phyloP scores from a whole-genome alignment of 352 stramenopile species.

The Globisporangium splendens region DNA sequence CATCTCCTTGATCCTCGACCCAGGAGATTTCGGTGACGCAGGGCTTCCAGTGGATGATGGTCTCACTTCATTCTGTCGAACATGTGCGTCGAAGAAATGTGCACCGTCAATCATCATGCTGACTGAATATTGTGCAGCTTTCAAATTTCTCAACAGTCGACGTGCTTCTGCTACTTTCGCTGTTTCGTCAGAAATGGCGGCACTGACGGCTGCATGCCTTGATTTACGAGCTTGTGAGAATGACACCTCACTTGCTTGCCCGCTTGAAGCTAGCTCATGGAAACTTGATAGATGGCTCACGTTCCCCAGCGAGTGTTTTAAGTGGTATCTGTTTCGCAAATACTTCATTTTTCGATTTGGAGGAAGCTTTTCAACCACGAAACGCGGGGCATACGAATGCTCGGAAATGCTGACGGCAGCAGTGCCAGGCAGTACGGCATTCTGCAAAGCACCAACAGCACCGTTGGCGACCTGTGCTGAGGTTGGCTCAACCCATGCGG shows the following conservation, averaged over 20 bases:
- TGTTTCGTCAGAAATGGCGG: slow-evolving; percentile 9
- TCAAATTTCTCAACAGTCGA: slow-evolving; percentile 56
- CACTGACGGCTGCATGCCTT: neutral
- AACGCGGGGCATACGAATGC: slow-evolving; percentile 16
- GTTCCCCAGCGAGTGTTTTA: slow-evolving; percentile 35
- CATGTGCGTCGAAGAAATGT: slow-evolving; percentile 65
- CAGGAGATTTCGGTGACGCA: slow-evolving; percentile 14
- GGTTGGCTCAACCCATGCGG: neutral
- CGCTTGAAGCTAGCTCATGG: slow-evolving; percentile 26
- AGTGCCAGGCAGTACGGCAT: neutral
- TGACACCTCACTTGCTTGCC: neutral
- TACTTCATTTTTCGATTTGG: slow-evolving; percentile 48
- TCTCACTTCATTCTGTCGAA: slow-evolving; percentile 16
- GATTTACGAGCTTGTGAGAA: neutral
- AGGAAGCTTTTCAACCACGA: slow-evolving; percentile 35
- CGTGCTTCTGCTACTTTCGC: slow-evolving; percentile 38
- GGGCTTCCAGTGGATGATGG: neutral
- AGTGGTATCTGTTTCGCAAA: slow-evolving; percentile 24
- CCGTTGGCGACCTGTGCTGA: neutral
- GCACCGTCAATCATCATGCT: slow-evolving; percentile 67
- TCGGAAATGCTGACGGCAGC: slow-evolving; percentile 3
- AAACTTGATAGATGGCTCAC: slow-evolving; percentile 47
- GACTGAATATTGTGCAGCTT: slow-evolving; percentile 51
- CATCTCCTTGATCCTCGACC: slow-evolving; percentile 27
- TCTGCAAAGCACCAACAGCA: neutral